Evolutionary conservation across 768 basidiomycete species (phyloP).

Genomic region (Xanthoconium stramineum): DNA sequence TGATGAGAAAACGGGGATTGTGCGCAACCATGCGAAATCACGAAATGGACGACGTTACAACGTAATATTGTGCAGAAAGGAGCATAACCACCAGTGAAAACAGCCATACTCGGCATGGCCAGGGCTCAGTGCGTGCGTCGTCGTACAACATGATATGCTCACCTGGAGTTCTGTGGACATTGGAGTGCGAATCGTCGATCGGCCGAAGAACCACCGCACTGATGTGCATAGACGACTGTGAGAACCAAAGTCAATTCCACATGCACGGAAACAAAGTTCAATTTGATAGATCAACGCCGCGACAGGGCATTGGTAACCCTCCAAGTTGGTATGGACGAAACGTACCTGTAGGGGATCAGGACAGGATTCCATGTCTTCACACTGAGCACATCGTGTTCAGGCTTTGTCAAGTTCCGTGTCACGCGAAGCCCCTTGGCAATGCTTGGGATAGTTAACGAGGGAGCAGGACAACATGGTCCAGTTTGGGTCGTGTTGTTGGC

Average conservation of each 20-base stretch:
- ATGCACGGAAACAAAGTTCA: conserved; percentile 15
- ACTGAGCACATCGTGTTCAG: conserved; percentile 33
- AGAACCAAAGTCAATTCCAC: conserved; percentile 23
- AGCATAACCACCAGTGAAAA: conserved; percentile 53
- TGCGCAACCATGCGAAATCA: conserved; percentile 42
- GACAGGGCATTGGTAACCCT: background rate
- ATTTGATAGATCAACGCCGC: conserved; percentile 11
- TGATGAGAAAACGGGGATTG: conserved; percentile 62
- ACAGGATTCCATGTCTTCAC: conserved; percentile 43
- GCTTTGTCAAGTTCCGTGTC: conserved; percentile 17
- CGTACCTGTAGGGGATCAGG: conserved; percentile 30
- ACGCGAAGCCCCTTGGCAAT: conserved; percentile 37
- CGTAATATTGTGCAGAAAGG: conserved; percentile 12
- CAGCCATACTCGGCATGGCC: conserved; percentile 36
- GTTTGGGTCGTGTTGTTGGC: background rate
- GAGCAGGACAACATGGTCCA: background rate
- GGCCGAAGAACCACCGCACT: conserved; percentile 64
- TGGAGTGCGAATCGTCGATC: conserved; percentile 54
- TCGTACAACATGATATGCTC: conserved; percentile 16
- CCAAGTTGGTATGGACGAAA: background rate
- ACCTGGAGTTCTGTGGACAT: conserved; percentile 63
- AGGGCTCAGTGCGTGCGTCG: conserved; percentile 9
- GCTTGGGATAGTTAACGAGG: conserved; percentile 25
- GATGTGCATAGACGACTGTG: conserved; percentile 39
- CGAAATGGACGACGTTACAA: background rate